Percentiles rank a stretch among this genome's conserved stretches.
Conservation (phyloP, 2,329 filamentous ascomycete genomes). For the Penicillium freii region DNA sequence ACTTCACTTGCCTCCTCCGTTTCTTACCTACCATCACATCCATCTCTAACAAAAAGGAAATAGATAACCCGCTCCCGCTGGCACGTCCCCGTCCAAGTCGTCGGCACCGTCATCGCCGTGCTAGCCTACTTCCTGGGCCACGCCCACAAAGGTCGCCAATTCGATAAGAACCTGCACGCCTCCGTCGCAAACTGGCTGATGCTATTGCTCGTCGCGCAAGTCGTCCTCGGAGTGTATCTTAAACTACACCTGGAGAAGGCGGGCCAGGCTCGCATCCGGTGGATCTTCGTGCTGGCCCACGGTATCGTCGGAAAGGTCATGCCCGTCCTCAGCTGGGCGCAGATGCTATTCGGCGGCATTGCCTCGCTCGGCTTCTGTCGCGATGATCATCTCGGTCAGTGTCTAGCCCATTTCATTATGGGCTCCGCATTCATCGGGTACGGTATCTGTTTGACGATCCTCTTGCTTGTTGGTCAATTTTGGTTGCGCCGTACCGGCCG, state of each 20-base stretch:
- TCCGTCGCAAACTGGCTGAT: constrained; percentile 78
- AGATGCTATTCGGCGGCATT: constrained; percentile 96
- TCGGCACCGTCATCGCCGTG: constrained; percentile 72
- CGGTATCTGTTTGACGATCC: constrained; percentile 78
- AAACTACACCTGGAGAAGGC: constrained; percentile 85
- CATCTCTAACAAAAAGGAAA: constrained; percentile 2
- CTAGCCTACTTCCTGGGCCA: constrained; percentile 90
- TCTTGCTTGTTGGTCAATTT: constrained; percentile 81
- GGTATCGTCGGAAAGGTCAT: constrained; percentile 82
- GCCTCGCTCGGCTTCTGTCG: constrained; percentile 89
- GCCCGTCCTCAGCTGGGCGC: constrained; percentile 82
- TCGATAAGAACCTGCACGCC: constrained; percentile 76
- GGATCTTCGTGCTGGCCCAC: constrained; percentile 69
- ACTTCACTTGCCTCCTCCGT: neutral
- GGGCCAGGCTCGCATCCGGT: constrained; percentile 74
- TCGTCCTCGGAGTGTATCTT: constrained; percentile 79
- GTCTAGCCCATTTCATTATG: constrained; percentile 97
- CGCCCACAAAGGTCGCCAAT: constrained; percentile 83
- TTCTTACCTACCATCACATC: neutral
- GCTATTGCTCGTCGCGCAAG: constrained; percentile 72
- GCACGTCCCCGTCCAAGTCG: constrained; percentile 85
- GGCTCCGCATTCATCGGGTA: constrained; percentile 94
- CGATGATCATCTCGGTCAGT: constrained; percentile 87
- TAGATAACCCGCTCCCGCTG: constrained; percentile 86
- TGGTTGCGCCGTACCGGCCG: constrained; percentile 81